phyloP scores from a whole-genome alignment of 352 stramenopile genomes.

The Phytophthora syringae region DNA sequence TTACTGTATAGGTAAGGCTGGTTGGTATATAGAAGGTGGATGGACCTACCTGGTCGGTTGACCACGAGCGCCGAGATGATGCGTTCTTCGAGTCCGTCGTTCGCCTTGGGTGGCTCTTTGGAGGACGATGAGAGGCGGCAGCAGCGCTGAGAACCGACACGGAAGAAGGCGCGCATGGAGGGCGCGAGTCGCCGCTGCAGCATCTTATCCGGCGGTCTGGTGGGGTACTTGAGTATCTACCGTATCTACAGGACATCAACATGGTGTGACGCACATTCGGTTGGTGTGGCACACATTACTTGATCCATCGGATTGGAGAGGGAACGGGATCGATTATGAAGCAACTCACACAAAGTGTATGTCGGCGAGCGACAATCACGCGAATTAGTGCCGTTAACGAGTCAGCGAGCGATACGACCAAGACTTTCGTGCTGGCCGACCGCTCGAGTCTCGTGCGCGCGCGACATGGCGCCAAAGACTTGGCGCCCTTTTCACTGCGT shows the following conservation, averaged over 20 bases:
- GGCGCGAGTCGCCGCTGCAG: conserved; percentile 19
- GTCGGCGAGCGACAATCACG: conserved; percentile 2
- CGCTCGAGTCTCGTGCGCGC: neutral
- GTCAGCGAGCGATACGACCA: neutral
- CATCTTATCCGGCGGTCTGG: conserved; percentile 12
- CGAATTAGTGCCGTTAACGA: neutral
- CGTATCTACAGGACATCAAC: too few relatives aligned
- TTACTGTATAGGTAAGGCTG: neutral
- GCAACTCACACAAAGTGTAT: conserved; percentile 2
- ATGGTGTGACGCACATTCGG: conserved; percentile 5
- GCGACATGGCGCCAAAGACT: conserved; percentile 16
- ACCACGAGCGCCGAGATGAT: conserved; percentile 82
- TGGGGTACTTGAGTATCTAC: too few relatives aligned
- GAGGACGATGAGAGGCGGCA: neutral
- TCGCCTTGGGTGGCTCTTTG: neutral
- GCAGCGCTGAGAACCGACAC: neutral
- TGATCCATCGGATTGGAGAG: neutral
- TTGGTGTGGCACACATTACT: neutral
- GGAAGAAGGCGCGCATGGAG: conserved; percentile 6
- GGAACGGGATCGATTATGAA: neutral
- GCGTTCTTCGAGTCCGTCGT: conserved; percentile 46
- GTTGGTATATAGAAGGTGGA: neutral
- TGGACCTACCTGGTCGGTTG: conserved; percentile 56
- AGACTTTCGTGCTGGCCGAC: too few relatives aligned
- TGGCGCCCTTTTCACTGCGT: neutral